Evolutionary conservation across 2,329 filamentous ascomycete genomes (phyloP).

Genomic region (Colletotrichum eleusines): DNA sequence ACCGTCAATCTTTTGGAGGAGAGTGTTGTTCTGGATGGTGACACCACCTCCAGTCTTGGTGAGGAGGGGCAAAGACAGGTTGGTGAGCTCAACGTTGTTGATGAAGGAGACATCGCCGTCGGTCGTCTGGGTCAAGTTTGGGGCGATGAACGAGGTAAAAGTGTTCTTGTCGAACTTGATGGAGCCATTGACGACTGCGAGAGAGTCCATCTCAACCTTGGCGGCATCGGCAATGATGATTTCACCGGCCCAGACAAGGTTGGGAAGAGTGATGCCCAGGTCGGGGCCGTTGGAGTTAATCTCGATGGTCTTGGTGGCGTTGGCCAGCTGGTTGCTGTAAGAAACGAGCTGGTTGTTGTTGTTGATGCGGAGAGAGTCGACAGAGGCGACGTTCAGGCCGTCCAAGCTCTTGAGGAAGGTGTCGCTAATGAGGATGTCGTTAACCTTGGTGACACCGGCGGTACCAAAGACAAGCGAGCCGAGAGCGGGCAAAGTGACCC

Average conservation of each 20-base stretch:
- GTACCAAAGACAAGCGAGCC: conserved; percentile 63
- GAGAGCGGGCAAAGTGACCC: conserved; percentile 76
- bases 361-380: conserved; percentile 82
- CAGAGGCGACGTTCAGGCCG: conserved; percentile 83
- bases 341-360: conserved; percentile 87
- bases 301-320: conserved; percentile 76
- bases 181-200: conserved; percentile 80
- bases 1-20: conserved; percentile 71
- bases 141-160: conserved; percentile 70
- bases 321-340: conserved; percentile 82
- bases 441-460: conserved; percentile 73
- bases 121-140: conserved; percentile 78
- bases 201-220: conserved; percentile 77
- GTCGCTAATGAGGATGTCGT: conserved; percentile 82
- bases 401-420: conserved; percentile 83
- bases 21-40: conserved; percentile 91
- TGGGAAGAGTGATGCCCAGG: conserved; percentile 79
- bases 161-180: conserved; percentile 88
- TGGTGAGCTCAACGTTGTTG: conserved; percentile 72
- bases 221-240: conserved; percentile 79
- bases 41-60: conserved; percentile 81
- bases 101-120: conserved; percentile 71
- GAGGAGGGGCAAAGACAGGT: conserved; percentile 81
- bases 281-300: conserved; percentile 84
- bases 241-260: conserved; percentile 72